Evolutionary conservation across 352 stramenopile genomes (phyloP).

Genomic region (Discostella stelligera): DNA sequence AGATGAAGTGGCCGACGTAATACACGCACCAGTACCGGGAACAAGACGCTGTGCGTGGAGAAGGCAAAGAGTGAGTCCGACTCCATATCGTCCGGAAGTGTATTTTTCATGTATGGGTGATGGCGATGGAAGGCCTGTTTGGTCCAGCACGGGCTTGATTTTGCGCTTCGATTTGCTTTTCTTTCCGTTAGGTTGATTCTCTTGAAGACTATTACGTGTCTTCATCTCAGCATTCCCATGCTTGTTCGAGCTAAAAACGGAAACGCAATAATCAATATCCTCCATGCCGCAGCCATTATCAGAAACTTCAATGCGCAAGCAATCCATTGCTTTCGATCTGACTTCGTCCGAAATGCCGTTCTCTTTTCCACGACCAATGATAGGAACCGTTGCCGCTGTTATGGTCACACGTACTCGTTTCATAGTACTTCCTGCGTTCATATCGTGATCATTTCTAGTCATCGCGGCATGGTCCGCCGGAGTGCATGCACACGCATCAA

Average conservation of each 20-base stretch:
- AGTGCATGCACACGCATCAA: constrained; percentile 54
- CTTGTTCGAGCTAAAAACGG: constrained; percentile 69
- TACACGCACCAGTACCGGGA: constrained; percentile 59
- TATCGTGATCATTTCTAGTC: background rate
- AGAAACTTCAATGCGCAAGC: constrained; percentile 64
- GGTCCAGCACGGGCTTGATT: background rate
- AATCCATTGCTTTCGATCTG: constrained; percentile 22
- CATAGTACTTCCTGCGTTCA: constrained; percentile 8
- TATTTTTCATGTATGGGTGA: constrained; percentile 34
- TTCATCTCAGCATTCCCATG: constrained; percentile 10
- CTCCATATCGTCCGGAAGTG: constrained; percentile 73
- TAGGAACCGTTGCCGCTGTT: constrained; percentile 24
- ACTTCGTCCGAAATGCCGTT: background rate
- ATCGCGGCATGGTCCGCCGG: background rate
- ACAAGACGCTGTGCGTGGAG: constrained; percentile 76
- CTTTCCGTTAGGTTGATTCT: constrained; percentile 4
- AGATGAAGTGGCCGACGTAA: constrained; percentile 57
- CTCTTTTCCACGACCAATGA: background rate
- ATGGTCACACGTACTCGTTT: constrained; percentile 61
- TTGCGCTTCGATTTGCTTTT: background rate
- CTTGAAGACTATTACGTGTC: constrained; percentile 18
- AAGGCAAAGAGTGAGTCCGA: constrained; percentile 79
- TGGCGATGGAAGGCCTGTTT: background rate
- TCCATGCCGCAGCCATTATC: constrained; percentile 81
- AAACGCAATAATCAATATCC: constrained; percentile 75